A percentile compares a stretch with the other conserved stretches of the same genome.
These are phyloP conservation scores for Royoungia palumana DNA, from an alignment of 768 basidiomycete genomes.

Conservation along the genomic window DNA sequence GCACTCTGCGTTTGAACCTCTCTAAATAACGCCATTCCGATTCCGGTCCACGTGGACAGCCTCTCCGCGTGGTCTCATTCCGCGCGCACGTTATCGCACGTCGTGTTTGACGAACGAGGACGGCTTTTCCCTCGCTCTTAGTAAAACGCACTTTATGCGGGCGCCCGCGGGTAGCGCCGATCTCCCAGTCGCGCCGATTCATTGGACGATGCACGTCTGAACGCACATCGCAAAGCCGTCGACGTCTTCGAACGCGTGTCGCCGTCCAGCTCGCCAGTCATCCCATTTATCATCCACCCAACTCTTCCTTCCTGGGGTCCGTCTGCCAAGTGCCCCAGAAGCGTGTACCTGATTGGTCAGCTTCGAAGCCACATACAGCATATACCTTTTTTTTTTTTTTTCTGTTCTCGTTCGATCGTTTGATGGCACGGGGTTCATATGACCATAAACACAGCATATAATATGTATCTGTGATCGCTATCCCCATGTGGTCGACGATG, in stretches of 20 bases:
- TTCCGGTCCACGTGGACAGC: constrained; percentile 8
- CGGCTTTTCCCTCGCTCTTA: neutral
- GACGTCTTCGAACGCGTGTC: neutral
- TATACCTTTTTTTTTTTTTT: no score
- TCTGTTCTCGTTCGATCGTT: no score
- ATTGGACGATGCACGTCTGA: neutral
- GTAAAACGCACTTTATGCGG: constrained; percentile 5
- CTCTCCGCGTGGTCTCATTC: neutral
- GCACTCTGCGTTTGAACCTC: neutral
- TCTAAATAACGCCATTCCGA: neutral
- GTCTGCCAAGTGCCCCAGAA: no score
- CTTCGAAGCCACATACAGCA: no score
- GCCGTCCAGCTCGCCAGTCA: no score
- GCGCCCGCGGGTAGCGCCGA: constrained; percentile 15
- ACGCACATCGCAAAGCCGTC: neutral
- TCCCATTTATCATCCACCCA: no score
- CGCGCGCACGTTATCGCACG: neutral
- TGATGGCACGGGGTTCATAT: no score
- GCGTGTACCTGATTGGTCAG: no score
- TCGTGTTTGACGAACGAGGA: neutral
- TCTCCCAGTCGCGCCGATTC: constrained; percentile 16
- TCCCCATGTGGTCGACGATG: no score
- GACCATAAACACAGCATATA: no score
- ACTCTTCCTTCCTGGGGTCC: no score
- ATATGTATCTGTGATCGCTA: no score